Evolutionary conservation across 192 early-diverging fungal genomes (phyloP).

Genomic region (Coemansia sp.): DNA sequence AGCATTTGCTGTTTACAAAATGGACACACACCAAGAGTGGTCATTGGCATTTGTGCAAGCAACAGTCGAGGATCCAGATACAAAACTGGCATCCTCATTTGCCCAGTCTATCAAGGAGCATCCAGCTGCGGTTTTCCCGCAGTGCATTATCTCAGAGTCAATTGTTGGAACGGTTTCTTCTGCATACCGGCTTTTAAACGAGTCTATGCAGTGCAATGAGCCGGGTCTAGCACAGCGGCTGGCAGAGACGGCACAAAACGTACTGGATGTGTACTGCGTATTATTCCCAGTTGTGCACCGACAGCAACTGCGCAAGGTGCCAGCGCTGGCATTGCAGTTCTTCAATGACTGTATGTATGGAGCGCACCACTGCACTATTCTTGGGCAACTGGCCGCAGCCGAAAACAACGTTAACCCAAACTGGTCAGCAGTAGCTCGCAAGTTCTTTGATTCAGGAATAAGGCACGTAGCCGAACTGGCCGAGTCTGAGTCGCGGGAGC

Average conservation of each 20-base stretch:
- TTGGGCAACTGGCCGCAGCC: not conserved
- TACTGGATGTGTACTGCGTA: constrained; percentile 19
- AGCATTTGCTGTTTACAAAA: constrained; percentile 8
- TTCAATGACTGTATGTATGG: constrained; percentile 48
- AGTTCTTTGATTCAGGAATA: constrained; percentile 2
- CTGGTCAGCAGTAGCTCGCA: not conserved
- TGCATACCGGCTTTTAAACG: not conserved
- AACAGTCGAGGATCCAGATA: not conserved
- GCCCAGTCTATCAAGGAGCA: not conserved
- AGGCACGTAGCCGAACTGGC: constrained; percentile 6
- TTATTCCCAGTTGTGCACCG: constrained; percentile 30
- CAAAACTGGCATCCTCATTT: not conserved
- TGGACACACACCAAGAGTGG: constrained; percentile 29
- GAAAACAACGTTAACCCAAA: not conserved
- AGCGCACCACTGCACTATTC: constrained; percentile 32
- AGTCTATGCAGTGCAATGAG: not conserved
- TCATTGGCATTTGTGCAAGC: constrained; percentile 14
- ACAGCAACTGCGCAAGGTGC: constrained; percentile 22
- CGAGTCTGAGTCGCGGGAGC: constrained; percentile 14
- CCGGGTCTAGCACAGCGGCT: constrained; percentile 10
- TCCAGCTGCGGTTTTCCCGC: not conserved
- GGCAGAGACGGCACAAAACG: constrained; percentile 8
- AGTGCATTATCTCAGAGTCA: constrained; percentile 4
- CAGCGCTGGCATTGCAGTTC: constrained; percentile 43
- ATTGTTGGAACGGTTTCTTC: not conserved